These are phyloP conservation scores for Amaranthus tricolor DNA, from an alignment of 179 eudicot species.

Conservation along the genomic window DNA sequence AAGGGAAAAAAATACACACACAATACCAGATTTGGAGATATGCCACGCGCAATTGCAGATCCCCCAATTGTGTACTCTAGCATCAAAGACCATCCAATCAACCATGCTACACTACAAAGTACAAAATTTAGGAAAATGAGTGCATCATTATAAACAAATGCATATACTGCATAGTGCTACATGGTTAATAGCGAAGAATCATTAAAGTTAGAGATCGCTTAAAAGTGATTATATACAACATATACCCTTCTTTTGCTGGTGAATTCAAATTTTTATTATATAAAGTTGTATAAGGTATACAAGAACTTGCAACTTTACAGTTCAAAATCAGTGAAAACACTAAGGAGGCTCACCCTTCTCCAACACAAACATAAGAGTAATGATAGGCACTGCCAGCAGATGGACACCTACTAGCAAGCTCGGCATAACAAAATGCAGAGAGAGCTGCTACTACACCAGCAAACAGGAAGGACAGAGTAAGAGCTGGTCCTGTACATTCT, in stretches of 20 bases:
- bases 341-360: slow-evolving; percentile 69
- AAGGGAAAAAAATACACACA: not conserved
- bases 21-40: slow-evolving; percentile 90
- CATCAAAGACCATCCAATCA: slow-evolving; percentile 89
- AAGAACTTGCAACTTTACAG: not conserved
- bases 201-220: not conserved
- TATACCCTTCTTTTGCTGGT: not conserved
- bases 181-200: not conserved
- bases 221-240: not conserved
- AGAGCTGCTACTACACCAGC: slow-evolving; percentile 97
- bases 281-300: not conserved
- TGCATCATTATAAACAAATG: not conserved
- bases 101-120: slow-evolving; percentile 79
- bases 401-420: slow-evolving; percentile 94
- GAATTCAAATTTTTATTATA: not conserved
- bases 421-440: slow-evolving; percentile 96
- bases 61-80: slow-evolving; percentile 95
- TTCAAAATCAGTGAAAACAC: not conserved
- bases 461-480: slow-evolving; percentile 72
- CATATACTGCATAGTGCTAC: not conserved
- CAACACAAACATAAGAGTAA: slow-evolving; percentile 87
- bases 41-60: slow-evolving; percentile 94
- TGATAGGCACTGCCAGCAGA: slow-evolving; percentile 99
- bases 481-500: slow-evolving; percentile 88
- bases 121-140: slow-evolving; percentile 1